These are phyloP conservation scores for Globisporangium nagaii DNA, from an alignment of 352 stramenopile species.

Conservation along the genomic window DNA sequence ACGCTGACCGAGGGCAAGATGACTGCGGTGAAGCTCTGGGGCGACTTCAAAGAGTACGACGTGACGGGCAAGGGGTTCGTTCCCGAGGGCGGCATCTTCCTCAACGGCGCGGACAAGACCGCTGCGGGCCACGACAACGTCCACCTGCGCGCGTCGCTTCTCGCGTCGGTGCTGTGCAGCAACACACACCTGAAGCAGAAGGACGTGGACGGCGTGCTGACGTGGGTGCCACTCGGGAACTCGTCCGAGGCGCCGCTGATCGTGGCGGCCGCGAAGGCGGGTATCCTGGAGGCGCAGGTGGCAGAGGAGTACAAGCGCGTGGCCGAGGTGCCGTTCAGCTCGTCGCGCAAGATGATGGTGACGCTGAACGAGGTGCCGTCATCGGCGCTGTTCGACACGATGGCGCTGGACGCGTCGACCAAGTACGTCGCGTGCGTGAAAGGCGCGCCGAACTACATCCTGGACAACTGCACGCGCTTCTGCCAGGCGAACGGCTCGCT, in stretches of 20 bases:
- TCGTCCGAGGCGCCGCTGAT: slow-evolving; percentile 36
- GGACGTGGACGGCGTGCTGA: slow-evolving; percentile 7
- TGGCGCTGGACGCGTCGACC: slow-evolving; percentile 13
- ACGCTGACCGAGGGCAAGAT: slow-evolving; percentile 79
- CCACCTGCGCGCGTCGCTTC: slow-evolving; percentile 19
- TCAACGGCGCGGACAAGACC: slow-evolving; percentile 13
- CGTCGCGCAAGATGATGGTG: slow-evolving; percentile 87
- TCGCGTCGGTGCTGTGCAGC: slow-evolving; percentile 29
- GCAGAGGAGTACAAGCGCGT: slow-evolving; percentile 38
- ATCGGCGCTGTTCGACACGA: slow-evolving; percentile 10
- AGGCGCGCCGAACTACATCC: slow-evolving; percentile 29
- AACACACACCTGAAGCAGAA: slow-evolving; percentile 32
- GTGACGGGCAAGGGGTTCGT: slow-evolving; percentile 26
- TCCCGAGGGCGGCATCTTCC: slow-evolving; percentile 15
- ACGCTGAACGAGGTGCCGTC: slow-evolving; percentile 16
- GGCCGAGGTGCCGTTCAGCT: slow-evolving; percentile 86
- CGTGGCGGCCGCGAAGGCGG: slow-evolving; percentile 29
- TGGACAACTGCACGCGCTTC: slow-evolving; percentile 27
- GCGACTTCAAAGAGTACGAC: slow-evolving; percentile 25
- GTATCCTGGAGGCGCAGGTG: slow-evolving; percentile 18
- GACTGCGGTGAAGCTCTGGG: slow-evolving; percentile 34
- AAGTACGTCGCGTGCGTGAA: slow-evolving; percentile 27
- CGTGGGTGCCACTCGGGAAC: slow-evolving; percentile 28
- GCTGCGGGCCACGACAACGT: slow-evolving; percentile 7
- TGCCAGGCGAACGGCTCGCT: slow-evolving; percentile 17